Conservation (phyloP, 768 basidiomycete genomes). For the Lepiota venenata region DNA sequence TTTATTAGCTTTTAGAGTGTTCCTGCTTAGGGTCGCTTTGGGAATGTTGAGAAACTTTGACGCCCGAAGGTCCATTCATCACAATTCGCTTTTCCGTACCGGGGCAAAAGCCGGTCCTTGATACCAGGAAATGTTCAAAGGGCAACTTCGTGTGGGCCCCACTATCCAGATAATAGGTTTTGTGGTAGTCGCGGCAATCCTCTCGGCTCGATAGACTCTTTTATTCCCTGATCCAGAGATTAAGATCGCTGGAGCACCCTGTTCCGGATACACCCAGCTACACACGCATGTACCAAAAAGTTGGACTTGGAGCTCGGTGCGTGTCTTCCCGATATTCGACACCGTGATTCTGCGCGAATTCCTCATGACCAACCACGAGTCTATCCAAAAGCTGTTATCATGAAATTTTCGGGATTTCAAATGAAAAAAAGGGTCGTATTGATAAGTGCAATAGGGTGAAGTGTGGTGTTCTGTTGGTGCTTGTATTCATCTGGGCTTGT, state of each 20-base stretch:
- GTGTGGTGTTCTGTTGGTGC: not conserved
- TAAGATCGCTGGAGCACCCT: no score
- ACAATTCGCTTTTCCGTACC: not conserved
- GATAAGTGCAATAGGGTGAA: slow-evolving; percentile 1
- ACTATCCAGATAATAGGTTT: no score
- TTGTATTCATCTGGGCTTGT: not conserved
- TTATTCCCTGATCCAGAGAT: no score
- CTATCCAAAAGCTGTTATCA: not conserved
- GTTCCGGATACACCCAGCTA: no score
- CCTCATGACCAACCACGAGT: not conserved
- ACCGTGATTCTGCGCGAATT: no score
- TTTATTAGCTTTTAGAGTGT: not conserved
- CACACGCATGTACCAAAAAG: no score
- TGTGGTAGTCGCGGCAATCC: no score
- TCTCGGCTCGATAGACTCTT: no score
- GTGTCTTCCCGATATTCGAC: no score
- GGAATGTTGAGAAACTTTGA: not conserved
- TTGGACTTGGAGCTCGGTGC: no score
- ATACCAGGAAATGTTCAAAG: not conserved
- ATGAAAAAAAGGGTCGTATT: not conserved
- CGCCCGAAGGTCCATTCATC: not conserved
- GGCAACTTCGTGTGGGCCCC: no score
- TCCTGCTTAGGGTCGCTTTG: not conserved
- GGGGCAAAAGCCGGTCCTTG: not conserved
- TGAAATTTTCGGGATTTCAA: no score